Base-by-base conservation (phyloP, 371 early-diverging fungal genomes). In the Umbelopsis sp. region DNA sequence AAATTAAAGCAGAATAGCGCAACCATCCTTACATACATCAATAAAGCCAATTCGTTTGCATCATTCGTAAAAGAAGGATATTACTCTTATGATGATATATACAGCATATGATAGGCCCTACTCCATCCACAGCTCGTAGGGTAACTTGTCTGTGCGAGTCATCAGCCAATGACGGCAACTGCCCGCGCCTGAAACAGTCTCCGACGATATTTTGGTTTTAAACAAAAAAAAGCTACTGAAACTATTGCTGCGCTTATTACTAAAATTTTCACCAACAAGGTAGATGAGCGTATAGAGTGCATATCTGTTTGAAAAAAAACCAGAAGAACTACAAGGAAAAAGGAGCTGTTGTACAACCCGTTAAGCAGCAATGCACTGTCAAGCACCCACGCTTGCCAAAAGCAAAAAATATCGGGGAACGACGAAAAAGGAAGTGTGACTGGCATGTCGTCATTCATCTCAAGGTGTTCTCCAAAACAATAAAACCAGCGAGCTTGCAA, bases 1-100 rank as follows among this genome's bases (percentile, higher is more conserved):
- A 77, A 46, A 63, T 66, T 0, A 73, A 80, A 66, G 63, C 65
- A 9, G 72, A 71, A 52, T 71, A 62, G 2, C 41, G 41, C 41
- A 64, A 65, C 38, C 41, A 4, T 50, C 68, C 4, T 10, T 51
- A 25, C 52, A 5, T 22, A 51, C 24, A 51, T 14, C 22, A 12
- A 51, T 51, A 51, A 51, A 51, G 20, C 10, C 50, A 11, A 29
- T 11, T 51, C 11, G 16, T 51, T 41, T 41, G 41, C 41, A 41
- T 41, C 41, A 29, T 41, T 41, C 10, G 41, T 10, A 41, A 10
- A 41, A 41, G 12, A 12, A 41, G 18, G 48, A n/a, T 18, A 48
- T n/a, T 48, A 1, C 8, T 48, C 6, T 18, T 48, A 20, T 48
- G 48, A 48, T 48, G 48, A 8, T 1, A 48, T 16, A 48, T 16